Conservation (phyloP, 1,284 basidiomycete genomes). For the Irpex rosettiformis region DNA sequence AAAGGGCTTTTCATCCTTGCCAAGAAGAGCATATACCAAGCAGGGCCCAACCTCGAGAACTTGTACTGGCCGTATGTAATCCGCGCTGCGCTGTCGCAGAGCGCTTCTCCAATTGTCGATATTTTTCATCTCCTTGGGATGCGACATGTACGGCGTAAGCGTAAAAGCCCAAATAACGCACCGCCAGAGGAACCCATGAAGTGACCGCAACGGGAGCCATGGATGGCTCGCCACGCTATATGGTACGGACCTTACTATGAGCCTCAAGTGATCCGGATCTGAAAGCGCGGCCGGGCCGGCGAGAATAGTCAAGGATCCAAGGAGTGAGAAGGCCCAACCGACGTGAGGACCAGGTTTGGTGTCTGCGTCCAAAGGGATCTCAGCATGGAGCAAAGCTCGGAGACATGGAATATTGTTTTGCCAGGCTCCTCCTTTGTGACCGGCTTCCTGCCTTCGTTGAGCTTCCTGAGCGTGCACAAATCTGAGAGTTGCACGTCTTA, state of each 20-base stretch:
- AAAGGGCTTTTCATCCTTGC: background rate
- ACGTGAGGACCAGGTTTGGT: constrained; percentile 29
- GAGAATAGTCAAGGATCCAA: constrained; percentile 47
- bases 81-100: background rate
- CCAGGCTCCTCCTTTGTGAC: background rate
- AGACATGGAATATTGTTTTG: background rate
- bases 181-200: constrained; percentile 48
- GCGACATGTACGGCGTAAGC: constrained; percentile 21
- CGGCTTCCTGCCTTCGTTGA: background rate
- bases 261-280: constrained; percentile 35
- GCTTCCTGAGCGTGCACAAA: background rate
- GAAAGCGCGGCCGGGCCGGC: constrained; percentile 42
- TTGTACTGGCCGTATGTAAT: background rate
- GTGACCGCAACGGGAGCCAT: constrained; percentile 28
- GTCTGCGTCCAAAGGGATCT: constrained; percentile 21
- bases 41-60: background rate
- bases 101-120: background rate
- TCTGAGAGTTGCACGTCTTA: background rate
- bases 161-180: constrained; percentile 47
- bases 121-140: background rate
- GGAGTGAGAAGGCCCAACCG: constrained; percentile 32
- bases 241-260: constrained; percentile 35
- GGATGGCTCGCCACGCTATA: constrained; percentile 28
- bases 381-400: constrained; percentile 13
- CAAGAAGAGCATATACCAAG: constrained; percentile 29